Base-by-base conservation (phyloP, 2,329 filamentous ascomycete genomes). In the Stromatinia cepivora region DNA sequence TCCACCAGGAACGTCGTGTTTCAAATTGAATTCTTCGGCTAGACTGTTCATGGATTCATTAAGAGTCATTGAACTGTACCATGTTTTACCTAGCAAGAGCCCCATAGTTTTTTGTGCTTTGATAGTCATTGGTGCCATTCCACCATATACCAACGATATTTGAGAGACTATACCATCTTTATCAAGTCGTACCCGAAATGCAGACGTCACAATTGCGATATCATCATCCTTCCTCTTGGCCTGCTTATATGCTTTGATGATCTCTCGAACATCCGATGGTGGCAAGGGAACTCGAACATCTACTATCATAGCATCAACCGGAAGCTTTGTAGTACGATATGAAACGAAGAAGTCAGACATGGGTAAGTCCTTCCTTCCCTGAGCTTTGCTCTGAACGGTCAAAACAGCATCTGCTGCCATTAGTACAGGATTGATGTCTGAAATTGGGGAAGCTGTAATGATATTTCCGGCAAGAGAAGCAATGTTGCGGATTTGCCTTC, bases 211-310 rank as follows among this genome's bases (percentile, higher is more conserved):
- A 75, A 98, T 98, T 4, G 94, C 94, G 77, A 98, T 98, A 77
- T 98, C 94, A 76, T 98, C 94, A 75, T 98, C 94, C 78, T 97
- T 97, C 74, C 94, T 84, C 82, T 98, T 98, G 0, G 94, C 89
- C 79, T 97, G 94, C 80, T 98, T 98, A 81, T 97, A 98, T 1
- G 94, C 90, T 61, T 92, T 88, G 78, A 96, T 90, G 77, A 90
- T 92, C 77, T 97, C 94, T 5, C 90, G 89, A 75, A 88, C 90
- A 62, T 88, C 84, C 2, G 62, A n/a, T 31, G 84, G 83, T 0
- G 91, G 90, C 4, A 91, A 81, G 0, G 94, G 94, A 52, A 98
- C 92, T 17, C 89, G 87, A 71, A 98, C 90, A 39, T 89, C 89
- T 0, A 92, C 88, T 70, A 98, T 93, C 71, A 97, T 87, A 1